Conservation (phyloP, 2,329 filamentous ascomycete genomes). For the Diaporthe sp. region DNA sequence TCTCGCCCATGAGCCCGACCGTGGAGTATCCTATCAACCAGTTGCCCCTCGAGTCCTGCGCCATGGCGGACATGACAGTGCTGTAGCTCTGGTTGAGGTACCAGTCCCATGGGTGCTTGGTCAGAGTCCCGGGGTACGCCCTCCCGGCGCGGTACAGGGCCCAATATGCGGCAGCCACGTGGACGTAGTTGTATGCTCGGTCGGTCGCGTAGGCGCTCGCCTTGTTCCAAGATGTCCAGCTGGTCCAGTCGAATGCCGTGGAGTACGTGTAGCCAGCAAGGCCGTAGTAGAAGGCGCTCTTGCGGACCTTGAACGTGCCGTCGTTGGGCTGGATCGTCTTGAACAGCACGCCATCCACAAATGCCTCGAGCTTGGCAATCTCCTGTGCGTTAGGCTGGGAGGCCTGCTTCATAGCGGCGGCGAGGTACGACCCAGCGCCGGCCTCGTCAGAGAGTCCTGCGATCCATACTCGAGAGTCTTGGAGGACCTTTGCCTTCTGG, state of each 20-base stretch:
- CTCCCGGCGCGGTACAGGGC: slow-evolving; percentile 66
- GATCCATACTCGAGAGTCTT: slow-evolving; percentile 67
- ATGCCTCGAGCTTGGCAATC: slow-evolving; percentile 65
- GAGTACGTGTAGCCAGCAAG: slow-evolving; percentile 60
- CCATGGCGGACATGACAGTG: slow-evolving; percentile 57
- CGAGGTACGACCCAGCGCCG: slow-evolving; percentile 68
- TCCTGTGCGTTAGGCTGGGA: slow-evolving; percentile 62
- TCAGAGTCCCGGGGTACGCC: slow-evolving; percentile 59
- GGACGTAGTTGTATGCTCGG: slow-evolving; percentile 71
- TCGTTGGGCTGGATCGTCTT: slow-evolving; percentile 59
- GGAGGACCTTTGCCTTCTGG: slow-evolving; percentile 55
- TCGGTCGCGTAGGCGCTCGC: slow-evolving; percentile 58
- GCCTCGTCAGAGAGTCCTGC: slow-evolving; percentile 71
- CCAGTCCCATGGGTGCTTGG: slow-evolving; percentile 61
- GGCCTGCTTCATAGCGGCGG: slow-evolving; percentile 67
- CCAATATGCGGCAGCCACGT: slow-evolving; percentile 69
- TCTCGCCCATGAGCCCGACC: slow-evolving; percentile 71
- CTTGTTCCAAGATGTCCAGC: slow-evolving; percentile 66
- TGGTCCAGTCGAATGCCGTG: slow-evolving; percentile 58
- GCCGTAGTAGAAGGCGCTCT: slow-evolving; percentile 68
- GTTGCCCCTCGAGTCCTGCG: slow-evolving; percentile 46
- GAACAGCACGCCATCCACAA: slow-evolving; percentile 64
- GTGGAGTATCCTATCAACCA: slow-evolving; percentile 55
- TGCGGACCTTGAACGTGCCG: slow-evolving; percentile 58
- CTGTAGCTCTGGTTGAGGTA: slow-evolving; percentile 67